Percentiles rank a stretch among this genome's conserved stretches.
These are phyloP conservation scores for Lactarius sp. DNA, from an alignment of 768 basidiomycete species.

Conservation along the genomic window DNA sequence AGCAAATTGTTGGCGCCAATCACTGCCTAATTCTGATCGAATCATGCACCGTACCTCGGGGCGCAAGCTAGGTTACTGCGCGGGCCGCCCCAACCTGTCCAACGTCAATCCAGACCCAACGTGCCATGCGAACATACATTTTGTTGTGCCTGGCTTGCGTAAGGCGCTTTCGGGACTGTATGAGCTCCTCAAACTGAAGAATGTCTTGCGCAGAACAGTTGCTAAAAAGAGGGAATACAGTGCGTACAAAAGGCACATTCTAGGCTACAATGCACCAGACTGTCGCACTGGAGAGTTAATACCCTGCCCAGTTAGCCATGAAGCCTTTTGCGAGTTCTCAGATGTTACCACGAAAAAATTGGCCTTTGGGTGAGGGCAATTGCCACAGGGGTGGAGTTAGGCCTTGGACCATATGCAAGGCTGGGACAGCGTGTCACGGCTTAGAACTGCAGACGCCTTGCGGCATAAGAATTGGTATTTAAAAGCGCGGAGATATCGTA, in stretches of 20 bases:
- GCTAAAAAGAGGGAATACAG: neutral
- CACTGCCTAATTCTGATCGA: slow-evolving; percentile 10
- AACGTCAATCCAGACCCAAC: neutral
- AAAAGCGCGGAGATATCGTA: neutral
- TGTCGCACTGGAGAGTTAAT: neutral
- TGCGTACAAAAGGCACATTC: neutral
- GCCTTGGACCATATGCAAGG: neutral
- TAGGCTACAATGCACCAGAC: too few species aligned
- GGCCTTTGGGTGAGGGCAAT: neutral
- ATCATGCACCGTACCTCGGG: neutral
- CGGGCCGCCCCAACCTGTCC: neutral
- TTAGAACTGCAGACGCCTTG: neutral
- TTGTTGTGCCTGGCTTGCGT: neutral
- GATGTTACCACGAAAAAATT: neutral
- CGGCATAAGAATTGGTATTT: neutral
- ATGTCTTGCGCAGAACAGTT: neutral
- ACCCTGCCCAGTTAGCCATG: neutral
- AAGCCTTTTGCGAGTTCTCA: neutral
- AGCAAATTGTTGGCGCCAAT: slow-evolving; percentile 3
- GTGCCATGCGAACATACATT: neutral
- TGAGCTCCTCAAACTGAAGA: neutral
- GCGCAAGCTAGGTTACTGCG: neutral
- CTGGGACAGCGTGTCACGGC: neutral
- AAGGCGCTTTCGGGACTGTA: neutral
- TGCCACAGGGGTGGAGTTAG: too few species aligned